Percentiles rank a stretch among this genome's conserved stretches.
Evolutionary conservation across 1,284 basidiomycete genomes (phyloP).

Genomic region (Ustilago bromivora): DNA sequence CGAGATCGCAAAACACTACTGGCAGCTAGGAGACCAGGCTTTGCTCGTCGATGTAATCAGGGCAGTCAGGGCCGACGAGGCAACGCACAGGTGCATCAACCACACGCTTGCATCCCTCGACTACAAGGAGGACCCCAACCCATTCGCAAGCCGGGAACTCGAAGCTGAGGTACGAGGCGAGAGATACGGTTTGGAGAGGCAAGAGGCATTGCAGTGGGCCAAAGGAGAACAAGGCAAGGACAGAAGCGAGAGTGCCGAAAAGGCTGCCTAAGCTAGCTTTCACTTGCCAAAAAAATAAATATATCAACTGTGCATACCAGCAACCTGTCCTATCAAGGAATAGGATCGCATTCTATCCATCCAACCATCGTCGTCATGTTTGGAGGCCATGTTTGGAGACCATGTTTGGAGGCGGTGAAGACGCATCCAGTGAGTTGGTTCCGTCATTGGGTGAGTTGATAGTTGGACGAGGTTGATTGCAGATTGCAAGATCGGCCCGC

Average conservation of each 20-base stretch:
- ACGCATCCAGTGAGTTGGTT: neutral
- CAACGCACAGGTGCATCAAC: slow-evolving; percentile 60
- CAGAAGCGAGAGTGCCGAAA: slow-evolving; percentile 23
- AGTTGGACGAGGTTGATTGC: too few relatives aligned
- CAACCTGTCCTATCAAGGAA: neutral
- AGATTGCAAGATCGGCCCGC: too few relatives aligned
- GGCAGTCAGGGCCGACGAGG: slow-evolving; percentile 91
- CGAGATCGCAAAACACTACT: slow-evolving; percentile 87
- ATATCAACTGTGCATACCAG: neutral
- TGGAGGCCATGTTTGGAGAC: neutral
- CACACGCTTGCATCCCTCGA: slow-evolving; percentile 58
- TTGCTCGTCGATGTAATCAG: slow-evolving; percentile 88
- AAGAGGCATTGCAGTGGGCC: slow-evolving; percentile 56
- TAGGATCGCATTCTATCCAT: neutral
- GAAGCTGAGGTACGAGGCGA: slow-evolving; percentile 44
- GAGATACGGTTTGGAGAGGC: slow-evolving; percentile 51
- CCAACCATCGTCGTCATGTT: neutral
- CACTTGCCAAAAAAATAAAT: neutral
- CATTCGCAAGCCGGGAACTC: slow-evolving; percentile 51
- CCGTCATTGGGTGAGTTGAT: neutral
- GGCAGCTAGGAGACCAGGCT: slow-evolving; percentile 80
- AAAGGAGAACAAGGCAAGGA: slow-evolving; percentile 22
- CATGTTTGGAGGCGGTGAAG: neutral
- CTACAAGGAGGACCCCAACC: slow-evolving; percentile 48
- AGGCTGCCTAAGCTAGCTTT: slow-evolving; percentile 26